Conservation (phyloP, 108 stramenopile genomes). For the Seminavis robusta region DNA sequence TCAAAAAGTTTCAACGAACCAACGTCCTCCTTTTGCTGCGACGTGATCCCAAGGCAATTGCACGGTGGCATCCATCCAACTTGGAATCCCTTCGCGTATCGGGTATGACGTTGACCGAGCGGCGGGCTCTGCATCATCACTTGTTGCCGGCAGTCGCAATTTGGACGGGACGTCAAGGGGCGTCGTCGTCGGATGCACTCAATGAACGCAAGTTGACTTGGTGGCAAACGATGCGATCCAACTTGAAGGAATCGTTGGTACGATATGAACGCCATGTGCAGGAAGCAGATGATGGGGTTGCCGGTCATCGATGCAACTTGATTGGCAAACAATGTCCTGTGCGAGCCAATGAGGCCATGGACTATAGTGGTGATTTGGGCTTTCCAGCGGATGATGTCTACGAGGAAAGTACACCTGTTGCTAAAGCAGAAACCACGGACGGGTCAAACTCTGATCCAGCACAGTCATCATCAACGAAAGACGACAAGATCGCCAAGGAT, state of each 20-base stretch:
- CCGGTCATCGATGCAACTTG: not conserved
- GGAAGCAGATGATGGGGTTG: not conserved
- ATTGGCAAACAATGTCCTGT: conserved; percentile 12
- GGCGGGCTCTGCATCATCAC: conserved; percentile 22
- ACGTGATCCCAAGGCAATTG: conserved; percentile 8
- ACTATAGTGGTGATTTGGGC: conserved; percentile 11
- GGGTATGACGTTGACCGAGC: conserved; percentile 28
- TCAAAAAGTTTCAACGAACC: conserved; percentile 9
- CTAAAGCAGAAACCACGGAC: too few relatives aligned
- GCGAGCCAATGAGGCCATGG: not conserved
- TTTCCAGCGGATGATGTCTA: too few relatives aligned
- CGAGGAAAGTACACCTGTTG: too few relatives aligned
- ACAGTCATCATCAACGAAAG: too few relatives aligned
- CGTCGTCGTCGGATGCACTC: conserved; percentile 7
- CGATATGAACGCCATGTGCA: conserved; percentile 7
- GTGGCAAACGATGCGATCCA: conserved; percentile 5
- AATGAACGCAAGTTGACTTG: conserved; percentile 20
- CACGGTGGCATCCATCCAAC: conserved; percentile 10
- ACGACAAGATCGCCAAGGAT: too few relatives aligned
- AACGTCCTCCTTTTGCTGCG: conserved; percentile 18
- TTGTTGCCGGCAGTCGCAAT: not conserved
- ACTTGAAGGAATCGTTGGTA: conserved; percentile 6
- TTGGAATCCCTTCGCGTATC: conserved; percentile 14
- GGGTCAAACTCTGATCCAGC: too few relatives aligned
- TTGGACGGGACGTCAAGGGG: conserved; percentile 1